These are phyloP conservation scores for Raffaelea albimanens DNA, from an alignment of 2,329 filamentous ascomycete genomes.

Conservation along the genomic window DNA sequence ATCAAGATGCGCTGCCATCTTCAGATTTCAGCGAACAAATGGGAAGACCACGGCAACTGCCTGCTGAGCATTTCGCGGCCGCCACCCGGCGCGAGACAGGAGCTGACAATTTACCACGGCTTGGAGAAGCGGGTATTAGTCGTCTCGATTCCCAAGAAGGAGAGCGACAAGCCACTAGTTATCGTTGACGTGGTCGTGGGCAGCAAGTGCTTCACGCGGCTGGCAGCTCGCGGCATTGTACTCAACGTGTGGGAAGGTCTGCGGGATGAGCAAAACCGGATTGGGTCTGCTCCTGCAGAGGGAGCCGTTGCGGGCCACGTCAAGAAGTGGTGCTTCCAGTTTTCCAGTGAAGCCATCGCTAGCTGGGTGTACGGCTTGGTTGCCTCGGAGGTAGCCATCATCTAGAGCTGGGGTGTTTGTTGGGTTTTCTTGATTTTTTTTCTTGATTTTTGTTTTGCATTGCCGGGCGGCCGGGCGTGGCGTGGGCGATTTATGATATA, in stretches of 20 bases:
- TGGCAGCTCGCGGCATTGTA: conserved; percentile 78
- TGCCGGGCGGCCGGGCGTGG: not conserved
- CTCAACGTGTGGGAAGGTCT: conserved; percentile 80
- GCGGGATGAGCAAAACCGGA: conserved; percentile 50
- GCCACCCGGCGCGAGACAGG: conserved; percentile 50
- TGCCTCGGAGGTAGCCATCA: conserved; percentile 39
- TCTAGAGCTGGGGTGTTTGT: no score
- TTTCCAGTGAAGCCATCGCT: conserved; percentile 41
- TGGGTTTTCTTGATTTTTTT: no score
- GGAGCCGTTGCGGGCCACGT: conserved; percentile 45
- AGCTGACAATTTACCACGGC: conserved; percentile 50
- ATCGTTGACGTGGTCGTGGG: conserved; percentile 78
- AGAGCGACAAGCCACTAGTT: conserved; percentile 45
- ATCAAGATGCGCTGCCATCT: conserved; percentile 81
- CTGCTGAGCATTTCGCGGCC: conserved; percentile 72
- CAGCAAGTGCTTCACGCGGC: conserved; percentile 73
- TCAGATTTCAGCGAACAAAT: conserved; percentile 66
- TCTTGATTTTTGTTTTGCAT: not conserved
- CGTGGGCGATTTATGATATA: not conserved
- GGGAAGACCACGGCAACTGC: conserved; percentile 86
- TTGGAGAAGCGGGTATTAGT: conserved; percentile 82
- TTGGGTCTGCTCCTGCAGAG: conserved; percentile 40
- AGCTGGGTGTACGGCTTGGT: conserved; percentile 47
- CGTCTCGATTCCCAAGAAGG: conserved; percentile 56
- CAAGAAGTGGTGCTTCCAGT: conserved; percentile 57